Conservation (phyloP, 768 basidiomycete species). For the Trichaptum fuscoviolaceum region DNA sequence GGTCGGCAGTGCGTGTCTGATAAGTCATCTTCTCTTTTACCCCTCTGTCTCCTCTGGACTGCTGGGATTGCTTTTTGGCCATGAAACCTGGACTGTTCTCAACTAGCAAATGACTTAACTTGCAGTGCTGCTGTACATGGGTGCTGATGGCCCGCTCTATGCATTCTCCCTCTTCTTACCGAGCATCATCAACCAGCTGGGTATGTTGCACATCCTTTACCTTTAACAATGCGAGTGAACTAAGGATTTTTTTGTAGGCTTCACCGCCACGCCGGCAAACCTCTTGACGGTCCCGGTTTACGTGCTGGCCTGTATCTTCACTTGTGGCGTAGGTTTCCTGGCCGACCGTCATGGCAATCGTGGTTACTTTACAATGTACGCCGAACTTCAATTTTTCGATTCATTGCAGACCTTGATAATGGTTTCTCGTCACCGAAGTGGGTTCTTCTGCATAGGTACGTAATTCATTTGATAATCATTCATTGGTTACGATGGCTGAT, state of each 20-base stretch:
- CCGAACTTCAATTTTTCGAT: slow-evolving; percentile 8
- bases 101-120: slow-evolving; percentile 2
- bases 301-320: slow-evolving; percentile 58
- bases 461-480: not conserved
- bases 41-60: not conserved
- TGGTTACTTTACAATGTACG: slow-evolving; percentile 62
- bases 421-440: slow-evolving; percentile 28
- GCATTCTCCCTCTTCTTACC: slow-evolving; percentile 77
- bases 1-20: slow-evolving; percentile 25
- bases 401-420: slow-evolving; percentile 17
- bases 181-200: slow-evolving; percentile 66
- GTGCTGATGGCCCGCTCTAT: slow-evolving; percentile 63
- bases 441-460: slow-evolving; percentile 24
- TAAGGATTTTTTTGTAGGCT: slow-evolving; percentile 35
- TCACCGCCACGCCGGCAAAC: slow-evolving; percentile 66
- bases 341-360: slow-evolving; percentile 59
- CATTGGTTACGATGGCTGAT: not conserved
- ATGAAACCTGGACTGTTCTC: not conserved
- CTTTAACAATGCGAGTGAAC: not conserved
- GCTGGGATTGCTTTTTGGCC: not conserved
- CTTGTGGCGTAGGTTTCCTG: slow-evolving; percentile 55
- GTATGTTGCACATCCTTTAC: slow-evolving; percentile 15
- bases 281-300: slow-evolving; percentile 77
- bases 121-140: slow-evolving; percentile 51
- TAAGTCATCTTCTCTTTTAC: not conserved